Base-by-base conservation (phyloP, 2,329 filamentous ascomycete species). In the Gnomoniopsis sp. region DNA sequence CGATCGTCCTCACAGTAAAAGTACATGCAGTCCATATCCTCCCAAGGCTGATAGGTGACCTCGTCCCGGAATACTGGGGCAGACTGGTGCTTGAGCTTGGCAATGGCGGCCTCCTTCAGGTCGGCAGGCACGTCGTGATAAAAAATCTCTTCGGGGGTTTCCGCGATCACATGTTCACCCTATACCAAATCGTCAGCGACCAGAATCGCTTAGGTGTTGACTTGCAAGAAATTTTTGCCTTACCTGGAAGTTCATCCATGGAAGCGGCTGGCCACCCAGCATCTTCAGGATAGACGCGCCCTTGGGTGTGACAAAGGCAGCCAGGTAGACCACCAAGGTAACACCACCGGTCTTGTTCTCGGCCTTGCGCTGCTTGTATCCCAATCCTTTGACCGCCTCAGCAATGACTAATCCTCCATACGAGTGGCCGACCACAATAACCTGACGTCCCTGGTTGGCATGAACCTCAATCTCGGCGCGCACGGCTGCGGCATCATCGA, bases 271-370 rank as follows among this genome's bases (percentile, higher is more conserved):
- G 19, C 65, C 65, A 4, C 65, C 66, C 12, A 69, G 55, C 63
- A 66, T 58, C 23, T 60, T 58, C 26, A 62, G 50, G 21, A 66
- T 55, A 56, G 54, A 63, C 51, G 57, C 49, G 38, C 66, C 66
- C 53, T 57, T 61, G 46, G 65, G 64, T 15, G 61, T 63, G 2
- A 68, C 63, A 47, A 68, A 69, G 12, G 67, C 67, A 22, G 65
- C 21, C 23, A 68, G 55, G 56, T 71, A 75, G 4, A 69, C 70
- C 15, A 66, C 61, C 55, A 65, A 63, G 8, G 69, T 61, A 8
- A 75, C 67, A 1, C 74, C 73, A 3, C 73, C 73, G 38, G 66
- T 68, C 62, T 71, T 65, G 6, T 72, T 72, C 8, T 61, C 62
- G 3, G 58, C 58, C 49, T 64, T 66, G 15, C 72, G 64, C 52